These are phyloP conservation scores for Pythium graminicola DNA, from an alignment of 352 stramenopile species.

Conservation along the genomic window DNA sequence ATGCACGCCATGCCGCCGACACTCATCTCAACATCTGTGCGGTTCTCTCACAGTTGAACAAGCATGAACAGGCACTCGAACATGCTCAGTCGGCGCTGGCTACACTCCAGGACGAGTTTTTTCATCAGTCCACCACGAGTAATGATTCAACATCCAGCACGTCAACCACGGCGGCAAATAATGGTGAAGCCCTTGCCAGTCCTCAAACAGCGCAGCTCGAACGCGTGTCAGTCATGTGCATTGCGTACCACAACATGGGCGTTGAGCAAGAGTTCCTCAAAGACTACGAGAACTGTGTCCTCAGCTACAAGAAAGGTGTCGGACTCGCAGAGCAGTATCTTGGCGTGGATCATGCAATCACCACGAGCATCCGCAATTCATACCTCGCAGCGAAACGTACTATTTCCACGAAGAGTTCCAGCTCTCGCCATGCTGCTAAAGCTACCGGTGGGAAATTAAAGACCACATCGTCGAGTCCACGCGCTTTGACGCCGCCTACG, in stretches of 20 bases:
- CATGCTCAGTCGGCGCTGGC: conserved; percentile 86
- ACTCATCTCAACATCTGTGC: conserved; percentile 93
- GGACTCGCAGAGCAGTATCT: conserved; percentile 87
- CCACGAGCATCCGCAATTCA: conserved; percentile 86
- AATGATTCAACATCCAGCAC: neutral
- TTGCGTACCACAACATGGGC: conserved; percentile 94
- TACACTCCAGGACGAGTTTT: conserved; percentile 88
- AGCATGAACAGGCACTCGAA: conserved; percentile 78
- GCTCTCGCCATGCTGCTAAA: conserved; percentile 6
- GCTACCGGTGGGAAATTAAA: neutral
- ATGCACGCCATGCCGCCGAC: conserved; percentile 82
- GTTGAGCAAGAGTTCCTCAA: conserved; percentile 94
- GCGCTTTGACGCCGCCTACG: conserved; percentile 8
- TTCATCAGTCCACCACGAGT: conserved; percentile 16
- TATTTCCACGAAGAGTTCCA: conserved; percentile 33
- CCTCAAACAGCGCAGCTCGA: conserved; percentile 39
- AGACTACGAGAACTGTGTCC: conserved; percentile 71
- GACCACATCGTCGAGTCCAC: conserved; percentile 27
- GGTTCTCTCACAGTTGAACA: conserved; percentile 85
- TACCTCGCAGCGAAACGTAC: conserved; percentile 76
- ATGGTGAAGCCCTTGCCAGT: neutral
- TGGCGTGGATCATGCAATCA: conserved; percentile 82
- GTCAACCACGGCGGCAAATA: neutral
- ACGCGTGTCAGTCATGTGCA: conserved; percentile 88
- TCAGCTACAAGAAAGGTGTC: conserved; percentile 90